These are phyloP conservation scores for Mycena polygramma DNA, from an alignment of 768 basidiomycete species.

Conservation along the genomic window DNA sequence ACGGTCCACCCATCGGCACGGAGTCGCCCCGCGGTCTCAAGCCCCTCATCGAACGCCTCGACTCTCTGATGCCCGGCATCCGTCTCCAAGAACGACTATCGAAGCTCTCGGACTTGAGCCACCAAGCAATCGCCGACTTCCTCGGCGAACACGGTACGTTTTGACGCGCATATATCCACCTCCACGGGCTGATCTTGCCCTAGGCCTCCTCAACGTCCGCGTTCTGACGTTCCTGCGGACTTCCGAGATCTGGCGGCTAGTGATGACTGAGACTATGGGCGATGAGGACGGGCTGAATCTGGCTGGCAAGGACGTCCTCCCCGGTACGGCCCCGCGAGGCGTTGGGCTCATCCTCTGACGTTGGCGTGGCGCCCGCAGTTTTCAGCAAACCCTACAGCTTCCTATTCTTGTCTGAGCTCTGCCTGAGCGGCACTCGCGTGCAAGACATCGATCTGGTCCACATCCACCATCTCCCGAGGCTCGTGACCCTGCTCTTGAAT, in stretches of 20 bases:
- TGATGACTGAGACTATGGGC: conserved; percentile 56
- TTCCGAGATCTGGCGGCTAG: conserved; percentile 59
- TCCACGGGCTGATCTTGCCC: not conserved
- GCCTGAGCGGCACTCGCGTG: conserved; percentile 39
- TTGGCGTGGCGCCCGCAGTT: conserved; percentile 47
- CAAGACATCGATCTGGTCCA: conserved; percentile 64
- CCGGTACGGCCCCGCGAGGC: conserved; percentile 49
- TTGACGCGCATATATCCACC: not conserved
- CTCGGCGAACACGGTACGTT: conserved; percentile 53
- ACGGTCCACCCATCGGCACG: conserved; percentile 56
- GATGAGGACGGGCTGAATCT: conserved; percentile 67
- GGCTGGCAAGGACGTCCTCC: conserved; percentile 56
- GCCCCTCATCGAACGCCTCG: conserved; percentile 54
- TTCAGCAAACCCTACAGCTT: conserved; percentile 68
- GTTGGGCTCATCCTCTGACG: conserved; percentile 1
- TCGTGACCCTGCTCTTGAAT: conserved; percentile 61
- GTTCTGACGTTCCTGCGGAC: conserved; percentile 60
- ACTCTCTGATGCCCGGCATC: conserved; percentile 61
- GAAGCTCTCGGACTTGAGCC: conserved; percentile 45
- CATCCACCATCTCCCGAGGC: conserved; percentile 67
- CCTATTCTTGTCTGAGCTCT: conserved; percentile 54
- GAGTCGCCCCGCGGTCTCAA: conserved; percentile 56
- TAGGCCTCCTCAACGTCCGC: conserved; percentile 63
- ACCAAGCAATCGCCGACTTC: conserved; percentile 60
- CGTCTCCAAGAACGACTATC: conserved; percentile 59